A percentile compares a stretch with the other conserved stretches of the same genome.
Conservation (phyloP, 2,329 filamentous ascomycete species). For the Neurospora sp. region DNA sequence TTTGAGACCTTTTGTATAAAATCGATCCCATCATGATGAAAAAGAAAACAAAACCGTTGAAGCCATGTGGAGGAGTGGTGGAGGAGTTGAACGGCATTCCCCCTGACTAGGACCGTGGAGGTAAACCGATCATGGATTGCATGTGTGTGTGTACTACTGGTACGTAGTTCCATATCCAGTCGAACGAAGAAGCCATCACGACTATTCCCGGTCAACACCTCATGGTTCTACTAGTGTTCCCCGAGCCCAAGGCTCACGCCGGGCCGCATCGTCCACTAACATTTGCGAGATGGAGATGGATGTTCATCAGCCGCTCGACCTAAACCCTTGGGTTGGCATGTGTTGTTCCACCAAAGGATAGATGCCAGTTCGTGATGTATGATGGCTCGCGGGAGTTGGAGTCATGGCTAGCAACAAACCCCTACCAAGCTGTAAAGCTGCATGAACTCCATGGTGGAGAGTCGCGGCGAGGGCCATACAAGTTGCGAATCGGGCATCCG, state of each 20-base stretch:
- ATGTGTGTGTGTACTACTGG: not conserved
- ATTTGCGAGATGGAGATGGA: not conserved
- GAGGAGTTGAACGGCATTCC: not conserved
- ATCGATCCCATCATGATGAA: not conserved
- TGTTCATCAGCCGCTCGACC: not conserved
- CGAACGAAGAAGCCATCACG: not conserved
- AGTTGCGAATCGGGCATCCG: not conserved
- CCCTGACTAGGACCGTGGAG: not conserved
- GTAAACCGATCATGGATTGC: not conserved
- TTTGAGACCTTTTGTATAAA: constrained; percentile 20
- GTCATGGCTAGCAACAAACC: not conserved
- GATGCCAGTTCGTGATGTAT: not conserved
- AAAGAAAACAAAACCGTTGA: not conserved
- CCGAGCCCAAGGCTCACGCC: not conserved
- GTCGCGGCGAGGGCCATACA: not conserved
- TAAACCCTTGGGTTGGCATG: not conserved
- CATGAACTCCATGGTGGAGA: not conserved
- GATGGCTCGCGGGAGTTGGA: not conserved
- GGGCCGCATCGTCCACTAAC: not conserved
- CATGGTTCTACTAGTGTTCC: not conserved
- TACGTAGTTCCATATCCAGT: not conserved
- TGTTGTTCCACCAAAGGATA: not conserved
- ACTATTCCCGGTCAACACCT: not conserved
- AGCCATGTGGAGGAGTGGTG: not conserved
- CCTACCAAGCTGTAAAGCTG: not conserved